These are phyloP conservation scores for Cucurbitaria berberidis DNA, from an alignment of 2,329 filamentous ascomycete species.

Conservation along the genomic window DNA sequence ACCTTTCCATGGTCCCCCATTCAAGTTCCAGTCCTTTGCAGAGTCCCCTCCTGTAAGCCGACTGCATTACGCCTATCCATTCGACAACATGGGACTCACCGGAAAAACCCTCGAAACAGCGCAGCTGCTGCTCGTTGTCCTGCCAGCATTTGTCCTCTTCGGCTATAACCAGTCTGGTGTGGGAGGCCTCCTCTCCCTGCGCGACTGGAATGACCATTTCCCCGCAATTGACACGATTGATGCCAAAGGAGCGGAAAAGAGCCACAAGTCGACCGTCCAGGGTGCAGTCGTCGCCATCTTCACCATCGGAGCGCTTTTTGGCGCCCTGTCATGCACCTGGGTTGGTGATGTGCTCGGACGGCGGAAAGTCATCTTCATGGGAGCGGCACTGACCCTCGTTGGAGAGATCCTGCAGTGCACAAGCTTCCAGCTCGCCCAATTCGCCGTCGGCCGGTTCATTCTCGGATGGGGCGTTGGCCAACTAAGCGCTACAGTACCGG, in stretches of 20 bases:
- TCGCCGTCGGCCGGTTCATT: conserved; percentile 55
- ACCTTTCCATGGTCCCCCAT: conserved; percentile 10
- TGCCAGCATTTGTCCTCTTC: conserved; percentile 56
- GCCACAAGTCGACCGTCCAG: conserved; percentile 54
- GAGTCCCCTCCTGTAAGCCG: conserved; percentile 9
- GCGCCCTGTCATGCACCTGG: conserved; percentile 54
- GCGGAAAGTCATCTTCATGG: conserved; percentile 53
- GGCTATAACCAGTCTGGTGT: conserved; percentile 61
- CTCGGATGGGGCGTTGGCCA: conserved; percentile 54
- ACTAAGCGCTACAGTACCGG: conserved; percentile 54
- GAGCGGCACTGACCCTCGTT: conserved; percentile 50
- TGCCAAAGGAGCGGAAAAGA: conserved; percentile 51
- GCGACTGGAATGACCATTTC: conserved; percentile 53
- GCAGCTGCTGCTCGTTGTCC: conserved; percentile 48
- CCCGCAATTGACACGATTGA: conserved; percentile 58
- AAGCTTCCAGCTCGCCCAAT: conserved; percentile 54
- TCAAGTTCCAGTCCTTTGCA: conserved; percentile 2
- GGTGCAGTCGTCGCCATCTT: conserved; percentile 55
- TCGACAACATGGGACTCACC: conserved; percentile 20
- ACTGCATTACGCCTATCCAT: not conserved
- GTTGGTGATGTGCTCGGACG: conserved; percentile 56
- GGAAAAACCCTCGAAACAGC: conserved; percentile 38
- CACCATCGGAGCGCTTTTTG: conserved; percentile 56
- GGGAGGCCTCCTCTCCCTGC: conserved; percentile 55
- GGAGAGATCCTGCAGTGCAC: conserved; percentile 54